phyloP scores from a whole-genome alignment of 2,329 filamentous ascomycete genomes.

The Penicillium occitanis region DNA sequence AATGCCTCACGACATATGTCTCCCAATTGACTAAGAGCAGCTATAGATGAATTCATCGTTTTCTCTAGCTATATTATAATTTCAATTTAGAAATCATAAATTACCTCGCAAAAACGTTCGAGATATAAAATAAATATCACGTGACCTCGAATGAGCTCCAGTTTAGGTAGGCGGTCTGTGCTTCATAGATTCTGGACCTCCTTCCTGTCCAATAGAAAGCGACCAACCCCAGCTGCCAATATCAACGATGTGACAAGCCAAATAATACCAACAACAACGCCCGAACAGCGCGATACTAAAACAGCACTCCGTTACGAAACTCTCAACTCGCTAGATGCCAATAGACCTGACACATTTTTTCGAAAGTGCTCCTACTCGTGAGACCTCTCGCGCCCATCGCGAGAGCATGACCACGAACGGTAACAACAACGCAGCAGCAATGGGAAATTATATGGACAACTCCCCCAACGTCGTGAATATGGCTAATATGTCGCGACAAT shows the following conservation, averaged over 20 bases:
- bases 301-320: background rate
- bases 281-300: background rate
- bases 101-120: background rate
- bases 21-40: background rate
- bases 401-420: conserved; percentile 32
- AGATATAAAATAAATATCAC: background rate
- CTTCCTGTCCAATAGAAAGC: conserved; percentile 7
- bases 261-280: background rate
- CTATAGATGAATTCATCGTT: no score
- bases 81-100: no score
- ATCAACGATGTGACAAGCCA: background rate
- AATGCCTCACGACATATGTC: background rate
- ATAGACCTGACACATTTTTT: background rate
- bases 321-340: background rate
- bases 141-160: background rate
- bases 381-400: conserved; percentile 27
- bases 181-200: background rate
- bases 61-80: background rate
- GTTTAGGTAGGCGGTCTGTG: background rate
- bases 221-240: background rate
- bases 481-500: conserved; percentile 35
- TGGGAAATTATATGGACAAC: conserved; percentile 37
- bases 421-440: conserved; percentile 25
- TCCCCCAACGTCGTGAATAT: conserved; percentile 33
- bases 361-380: conserved; percentile 10